Base-by-base conservation (phyloP, 495 filamentous ascomycete genomes). In the Penicillium mononematosum region DNA sequence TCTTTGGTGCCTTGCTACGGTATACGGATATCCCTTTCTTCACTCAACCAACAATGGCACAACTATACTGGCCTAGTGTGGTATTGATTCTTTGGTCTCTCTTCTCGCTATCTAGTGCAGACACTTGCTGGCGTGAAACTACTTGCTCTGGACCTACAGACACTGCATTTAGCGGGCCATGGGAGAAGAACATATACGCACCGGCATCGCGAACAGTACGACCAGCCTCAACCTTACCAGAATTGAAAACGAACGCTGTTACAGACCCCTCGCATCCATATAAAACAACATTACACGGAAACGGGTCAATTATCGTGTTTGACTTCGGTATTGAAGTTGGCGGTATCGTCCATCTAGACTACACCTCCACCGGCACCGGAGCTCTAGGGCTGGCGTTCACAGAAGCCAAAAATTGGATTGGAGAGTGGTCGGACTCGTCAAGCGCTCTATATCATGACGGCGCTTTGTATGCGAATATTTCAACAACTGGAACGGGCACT, bases 401-500 rank as follows among this genome's bases (percentile, higher is more conserved):
- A 4, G 85, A 87, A 68, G 80, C 79, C 2, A 85, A 81, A 58
- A 79, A 85, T 50, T 87, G 78, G 76, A 82, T 85, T 58, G 83
- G 84, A 45, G 75, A 82, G 59, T 75, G 70, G 68, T 85, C 82
- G 1, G 84, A 88, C 61, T 78, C 76, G 0, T 84, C 81, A 14
- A 85, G 81, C 62, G 81, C 81, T 12, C 67, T 70, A 7, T 83
- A 74, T 5, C 72, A 76, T 20, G 83, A 85, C 62, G 81, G 79
- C 14, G 78, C 79, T 0, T 56, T 86, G 1, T 82, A 80, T 54
- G 69, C 76, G 0, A 78, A 74, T 49, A 78, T 86, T 63, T 76
- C 76, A 7, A 65, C 67, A 2, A 38, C 75, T 2, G 79, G 81
- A n/a, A 62, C 61, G 6, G 67, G 69, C 11, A 62, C 65, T 11